A percentile compares a stretch with the other conserved stretches of the same genome.
These are phyloP conservation scores for Podila clonocystis DNA, from an alignment of 192 early-diverging fungal genomes.

Conservation along the genomic window DNA sequence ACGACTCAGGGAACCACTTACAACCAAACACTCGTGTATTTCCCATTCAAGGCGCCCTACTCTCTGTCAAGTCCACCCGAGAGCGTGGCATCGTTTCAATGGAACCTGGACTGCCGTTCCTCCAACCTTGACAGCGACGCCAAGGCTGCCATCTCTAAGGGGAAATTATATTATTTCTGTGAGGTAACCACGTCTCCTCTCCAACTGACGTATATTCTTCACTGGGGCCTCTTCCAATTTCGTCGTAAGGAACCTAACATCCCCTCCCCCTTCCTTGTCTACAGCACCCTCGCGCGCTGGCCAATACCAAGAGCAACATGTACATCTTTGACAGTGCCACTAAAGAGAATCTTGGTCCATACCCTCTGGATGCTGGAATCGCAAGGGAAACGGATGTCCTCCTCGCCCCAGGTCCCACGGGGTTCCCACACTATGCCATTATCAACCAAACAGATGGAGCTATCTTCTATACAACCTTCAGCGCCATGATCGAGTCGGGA, in stretches of 20 bases:
- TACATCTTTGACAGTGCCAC: constrained; percentile 2
- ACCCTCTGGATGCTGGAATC: background rate
- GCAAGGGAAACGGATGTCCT: background rate
- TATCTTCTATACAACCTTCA: background rate
- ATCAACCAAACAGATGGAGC: background rate
- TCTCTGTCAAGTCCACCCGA: background rate
- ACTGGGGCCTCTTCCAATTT: no score
- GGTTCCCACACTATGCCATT: background rate
- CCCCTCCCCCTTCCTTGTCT: background rate
- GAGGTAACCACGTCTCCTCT: background rate
- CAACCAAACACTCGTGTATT: background rate
- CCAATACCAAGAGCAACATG: background rate
- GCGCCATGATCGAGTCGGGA: no score
- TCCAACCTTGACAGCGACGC: background rate
- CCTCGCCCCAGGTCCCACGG: background rate
- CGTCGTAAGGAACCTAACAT: background rate
- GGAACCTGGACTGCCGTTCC: background rate
- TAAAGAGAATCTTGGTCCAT: background rate
- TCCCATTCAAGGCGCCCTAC: background rate
- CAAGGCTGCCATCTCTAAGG: background rate
- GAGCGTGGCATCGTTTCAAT: background rate
- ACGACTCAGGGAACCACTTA: background rate
- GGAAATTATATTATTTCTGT: background rate
- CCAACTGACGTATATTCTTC: no score
- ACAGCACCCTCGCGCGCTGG: background rate